Base-by-base conservation (phyloP, 768 basidiomycete genomes). In the Lentinula lateritia region DNA sequence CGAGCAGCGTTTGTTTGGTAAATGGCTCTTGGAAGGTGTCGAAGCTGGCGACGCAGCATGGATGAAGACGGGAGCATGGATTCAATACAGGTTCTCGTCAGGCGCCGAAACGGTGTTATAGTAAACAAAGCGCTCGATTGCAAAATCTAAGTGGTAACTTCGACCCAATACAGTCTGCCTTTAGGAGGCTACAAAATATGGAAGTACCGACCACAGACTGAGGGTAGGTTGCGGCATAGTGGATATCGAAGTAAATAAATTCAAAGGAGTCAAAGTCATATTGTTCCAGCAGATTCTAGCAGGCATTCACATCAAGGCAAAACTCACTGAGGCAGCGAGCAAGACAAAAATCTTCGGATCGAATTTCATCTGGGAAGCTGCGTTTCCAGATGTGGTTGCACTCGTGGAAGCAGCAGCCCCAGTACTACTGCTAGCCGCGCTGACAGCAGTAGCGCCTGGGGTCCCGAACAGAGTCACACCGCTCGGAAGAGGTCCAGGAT, bases 401-500 rank as follows among this genome's bases (percentile, higher is more conserved):
- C 42, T 42, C 12, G 35, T 28, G 50, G 23, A 13, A 58, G 61
- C 18, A 35, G 28, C 45, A 20, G 61, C 32, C 15, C 36, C 55
- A 35, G 18, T 23, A 9, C 61, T 43, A 28, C 42, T 45, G 23
- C 35, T 20, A n/a, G 36, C n/a, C 8, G 55, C 32, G 23, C 36
- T 46, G 48, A 20, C 16, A 20, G 55, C 23, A 8, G 61, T 43
- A 52, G 66, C 65, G 16, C 65, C 61, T 36, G 71, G 64, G 3
- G 64, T 68, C 5, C 68, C 72, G 63, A 63, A 70, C 32, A 70
- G 65, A 13, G 64, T 61, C n/a, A 67, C 74, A 55, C 74, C 75
- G 45, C 70, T 72, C 6, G 72, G 65, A 41, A 80, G 32, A 3
- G 77, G 79, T n/a, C 73, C 73, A 6, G 81, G 78, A 10, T 66